These are phyloP conservation scores for Yamadazyma songkhlaensis DNA, from an alignment of 1,139 yeast genomes.

Conservation along the genomic window DNA sequence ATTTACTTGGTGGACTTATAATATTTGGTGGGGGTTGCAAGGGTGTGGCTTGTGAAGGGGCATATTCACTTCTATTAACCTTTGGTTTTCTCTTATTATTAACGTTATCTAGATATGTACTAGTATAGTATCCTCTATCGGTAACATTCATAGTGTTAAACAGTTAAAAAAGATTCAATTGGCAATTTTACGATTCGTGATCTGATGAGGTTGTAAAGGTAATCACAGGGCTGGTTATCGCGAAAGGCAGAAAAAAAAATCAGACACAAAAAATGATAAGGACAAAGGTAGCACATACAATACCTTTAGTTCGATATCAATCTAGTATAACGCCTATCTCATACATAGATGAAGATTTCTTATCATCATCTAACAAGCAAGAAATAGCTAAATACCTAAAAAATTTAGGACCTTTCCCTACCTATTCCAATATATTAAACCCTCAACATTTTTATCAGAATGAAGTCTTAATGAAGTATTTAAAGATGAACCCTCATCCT, in stretches of 20 bases:
- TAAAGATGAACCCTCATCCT: slow-evolving; percentile 72
- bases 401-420: slow-evolving; percentile 45
- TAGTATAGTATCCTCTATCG: slow-evolving; percentile 26
- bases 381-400: slow-evolving; percentile 40
- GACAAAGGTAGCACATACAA: background rate
- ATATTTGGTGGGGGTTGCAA: slow-evolving; percentile 1
- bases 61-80: background rate
- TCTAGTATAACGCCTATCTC: slow-evolving; percentile 22
- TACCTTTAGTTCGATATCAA: too few relatives aligned
- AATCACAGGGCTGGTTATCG: slow-evolving; percentile 8
- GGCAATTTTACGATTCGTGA: too few relatives aligned
- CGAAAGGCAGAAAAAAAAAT: background rate
- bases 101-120: slow-evolving; percentile 21
- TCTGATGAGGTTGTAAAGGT: slow-evolving; percentile 1
- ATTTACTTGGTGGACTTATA: background rate
- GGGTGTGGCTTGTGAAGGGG: background rate
- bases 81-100: slow-evolving; percentile 9
- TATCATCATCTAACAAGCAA: slow-evolving; percentile 30
- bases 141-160: slow-evolving; percentile 30
- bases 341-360: slow-evolving; percentile 31
- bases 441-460: slow-evolving; percentile 87
- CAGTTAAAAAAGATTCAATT: too few relatives aligned
- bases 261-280: background rate
- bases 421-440: slow-evolving; percentile 44
- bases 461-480: slow-evolving; percentile 65